Percentiles rank a stretch among this genome's conserved stretches.
These are phyloP conservation scores for Coemansia sp. DNA, from an alignment of 192 early-diverging fungal genomes.

Conservation along the genomic window DNA sequence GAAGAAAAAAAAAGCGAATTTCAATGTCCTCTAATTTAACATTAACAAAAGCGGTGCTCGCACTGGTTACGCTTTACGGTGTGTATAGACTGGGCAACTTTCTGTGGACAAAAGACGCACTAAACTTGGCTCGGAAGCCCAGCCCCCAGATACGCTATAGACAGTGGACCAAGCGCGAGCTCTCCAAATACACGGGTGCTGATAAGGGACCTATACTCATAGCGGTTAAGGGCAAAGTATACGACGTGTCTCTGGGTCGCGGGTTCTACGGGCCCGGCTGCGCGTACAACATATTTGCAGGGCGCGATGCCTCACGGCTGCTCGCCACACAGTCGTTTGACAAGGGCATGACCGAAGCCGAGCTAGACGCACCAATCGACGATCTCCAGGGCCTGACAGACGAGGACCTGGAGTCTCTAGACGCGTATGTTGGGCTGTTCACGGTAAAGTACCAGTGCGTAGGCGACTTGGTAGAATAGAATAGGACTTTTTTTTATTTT, in stretches of 20 bases:
- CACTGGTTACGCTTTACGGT: conserved; percentile 21
- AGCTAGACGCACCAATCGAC: conserved; percentile 72
- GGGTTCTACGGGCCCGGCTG: conserved; percentile 88
- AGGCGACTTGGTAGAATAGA: conserved; percentile 59
- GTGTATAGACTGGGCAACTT: conserved; percentile 8
- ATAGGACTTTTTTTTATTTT: background rate
- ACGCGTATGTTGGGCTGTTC: conserved; percentile 79
- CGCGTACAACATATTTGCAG: conserved; percentile 93
- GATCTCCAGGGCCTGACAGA: conserved; percentile 67
- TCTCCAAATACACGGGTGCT: conserved; percentile 24
- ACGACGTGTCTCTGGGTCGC: conserved; percentile 82
- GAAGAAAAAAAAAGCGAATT: background rate
- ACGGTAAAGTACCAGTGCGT: conserved; percentile 73
- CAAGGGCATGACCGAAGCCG: conserved; percentile 64
- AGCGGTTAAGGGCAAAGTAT: conserved; percentile 81
- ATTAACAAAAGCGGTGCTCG: conserved; percentile 8
- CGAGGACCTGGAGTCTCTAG: conserved; percentile 71
- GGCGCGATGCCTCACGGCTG: conserved; percentile 88
- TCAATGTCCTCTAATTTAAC: background rate
- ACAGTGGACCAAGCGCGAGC: conserved; percentile 45
- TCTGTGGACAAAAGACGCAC: conserved; percentile 32
- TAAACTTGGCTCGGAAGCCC: conserved; percentile 17
- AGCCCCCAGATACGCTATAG: conserved; percentile 4
- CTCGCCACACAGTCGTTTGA: conserved; percentile 92
- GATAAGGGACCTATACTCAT: conserved; percentile 67